Evolutionary conservation across 768 basidiomycete species (phyloP).

Genomic region (Lactarius indigo): DNA sequence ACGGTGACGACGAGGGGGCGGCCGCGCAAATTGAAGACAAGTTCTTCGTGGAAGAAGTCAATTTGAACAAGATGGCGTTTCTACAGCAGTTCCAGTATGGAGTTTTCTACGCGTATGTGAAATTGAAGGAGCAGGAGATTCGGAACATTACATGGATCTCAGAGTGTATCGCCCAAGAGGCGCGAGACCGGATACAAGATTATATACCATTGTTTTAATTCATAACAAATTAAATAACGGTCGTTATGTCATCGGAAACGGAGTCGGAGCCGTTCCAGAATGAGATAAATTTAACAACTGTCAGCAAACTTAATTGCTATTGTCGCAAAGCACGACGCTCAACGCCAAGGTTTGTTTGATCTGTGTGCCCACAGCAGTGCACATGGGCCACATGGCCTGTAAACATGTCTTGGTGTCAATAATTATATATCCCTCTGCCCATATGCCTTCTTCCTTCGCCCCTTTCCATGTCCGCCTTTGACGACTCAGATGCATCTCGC

Average conservation of each 20-base stretch:
- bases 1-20: constrained; percentile 37
- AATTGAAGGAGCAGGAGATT: constrained; percentile 89
- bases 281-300: background rate
- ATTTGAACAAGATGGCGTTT: constrained; percentile 92
- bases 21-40: constrained; percentile 82
- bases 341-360: background rate
- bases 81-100: constrained; percentile 96
- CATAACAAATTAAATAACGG: background rate
- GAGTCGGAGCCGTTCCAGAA: background rate
- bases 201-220: constrained; percentile 85
- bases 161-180: constrained; percentile 97
- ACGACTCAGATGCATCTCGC: background rate
- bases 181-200: constrained; percentile 91
- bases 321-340: background rate
- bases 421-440: background rate
- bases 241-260: background rate
- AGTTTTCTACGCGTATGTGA: constrained; percentile 89
- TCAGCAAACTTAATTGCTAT: background rate
- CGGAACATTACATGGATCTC: constrained; percentile 91
- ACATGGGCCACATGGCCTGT: background rate
- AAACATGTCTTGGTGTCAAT: background rate
- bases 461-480: constrained; percentile 10
- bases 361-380: background rate
- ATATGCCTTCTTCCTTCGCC: background rate
- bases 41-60: constrained; percentile 93